Evolutionary conservation across 108 stramenopile genomes (phyloP), one percentile per base, ranked within the genome.

Genomic region (Fragilariopsis cylindrus): DNA sequence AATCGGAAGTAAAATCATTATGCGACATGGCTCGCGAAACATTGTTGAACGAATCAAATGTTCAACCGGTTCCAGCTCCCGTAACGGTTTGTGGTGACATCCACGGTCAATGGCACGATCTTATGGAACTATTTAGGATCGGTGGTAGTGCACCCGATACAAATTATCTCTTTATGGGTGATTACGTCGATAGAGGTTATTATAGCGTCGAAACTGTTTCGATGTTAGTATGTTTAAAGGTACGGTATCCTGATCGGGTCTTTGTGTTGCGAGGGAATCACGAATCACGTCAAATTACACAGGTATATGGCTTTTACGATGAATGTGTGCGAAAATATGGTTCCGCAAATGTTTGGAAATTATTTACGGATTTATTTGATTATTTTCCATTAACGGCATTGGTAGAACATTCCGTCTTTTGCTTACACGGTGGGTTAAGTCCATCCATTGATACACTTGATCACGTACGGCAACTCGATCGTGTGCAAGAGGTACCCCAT

Each of bases 121-220:
- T 97, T 45, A 92, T 94, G 87, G 96, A 98, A 73, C 81, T 97
- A 50, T 97, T 91, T 72, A 85, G 89, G 16, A 96, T 97, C 69
- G 98, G 98, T 21, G 98, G 98, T 12, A 87, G 89, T 73, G 90
- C 96, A 7, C 98, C 98, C 7, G 95, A 96, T 74, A 98, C 98
- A 5, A 99, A 99, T 77, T 99, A 99, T 80, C 76, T 99, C 48
- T 99, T 99, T 81, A 97, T 98, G 96, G 99, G 99, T 11, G 99
- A 99, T 80, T 99, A 99, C 73, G 95, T 99, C 50, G 98, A 99
- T 79, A 82, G 98, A 60, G 98, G 98, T 2, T 99, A 98, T 73
- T 99, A 98, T 80, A 96, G 94, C 48, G 95, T 99, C 48, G 99
- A 99, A 81, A 96, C 96, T 2, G 97, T 98, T 49, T 93, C 93